Conservation (phyloP, 139 green algal genomes). For the Spirogloea muscicola region DNA sequence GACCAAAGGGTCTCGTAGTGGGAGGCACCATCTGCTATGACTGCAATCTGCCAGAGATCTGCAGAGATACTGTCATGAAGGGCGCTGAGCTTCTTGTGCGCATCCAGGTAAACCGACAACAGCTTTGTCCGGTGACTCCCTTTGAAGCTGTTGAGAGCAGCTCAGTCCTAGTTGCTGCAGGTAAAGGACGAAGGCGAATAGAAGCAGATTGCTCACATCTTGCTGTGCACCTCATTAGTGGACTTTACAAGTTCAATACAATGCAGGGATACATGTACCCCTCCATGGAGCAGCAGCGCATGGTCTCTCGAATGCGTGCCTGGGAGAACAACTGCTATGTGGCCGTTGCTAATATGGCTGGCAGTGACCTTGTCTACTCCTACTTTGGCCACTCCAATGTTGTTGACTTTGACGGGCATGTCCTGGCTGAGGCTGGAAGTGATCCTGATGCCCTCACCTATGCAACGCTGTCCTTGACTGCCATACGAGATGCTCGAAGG, state of each 20-base stretch:
- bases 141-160: not conserved
- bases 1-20: constrained; percentile 48
- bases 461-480: constrained; percentile 56
- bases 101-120: constrained; percentile 49
- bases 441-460: constrained; percentile 57
- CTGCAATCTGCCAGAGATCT: constrained; percentile 58
- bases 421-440: constrained; percentile 58
- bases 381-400: constrained; percentile 69
- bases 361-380: constrained; percentile 61
- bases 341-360: constrained; percentile 65
- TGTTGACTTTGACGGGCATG: constrained; percentile 60
- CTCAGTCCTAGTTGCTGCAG: not conserved
- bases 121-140: not conserved
- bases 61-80: constrained; percentile 62
- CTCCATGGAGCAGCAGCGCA: constrained; percentile 62
- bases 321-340: constrained; percentile 64
- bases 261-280: constrained; percentile 61
- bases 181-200: not conserved
- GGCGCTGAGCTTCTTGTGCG: constrained; percentile 67
- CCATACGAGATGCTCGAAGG: constrained; percentile 52
- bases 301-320: constrained; percentile 46
- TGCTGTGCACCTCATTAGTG: not conserved
- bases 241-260: not conserved
- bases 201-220: not conserved
- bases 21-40: constrained; percentile 55